A percentile compares a stretch with the other conserved stretches of the same genome.
These are phyloP conservation scores for Ustilago esculenta DNA, from an alignment of 1,284 basidiomycete species.

Conservation along the genomic window DNA sequence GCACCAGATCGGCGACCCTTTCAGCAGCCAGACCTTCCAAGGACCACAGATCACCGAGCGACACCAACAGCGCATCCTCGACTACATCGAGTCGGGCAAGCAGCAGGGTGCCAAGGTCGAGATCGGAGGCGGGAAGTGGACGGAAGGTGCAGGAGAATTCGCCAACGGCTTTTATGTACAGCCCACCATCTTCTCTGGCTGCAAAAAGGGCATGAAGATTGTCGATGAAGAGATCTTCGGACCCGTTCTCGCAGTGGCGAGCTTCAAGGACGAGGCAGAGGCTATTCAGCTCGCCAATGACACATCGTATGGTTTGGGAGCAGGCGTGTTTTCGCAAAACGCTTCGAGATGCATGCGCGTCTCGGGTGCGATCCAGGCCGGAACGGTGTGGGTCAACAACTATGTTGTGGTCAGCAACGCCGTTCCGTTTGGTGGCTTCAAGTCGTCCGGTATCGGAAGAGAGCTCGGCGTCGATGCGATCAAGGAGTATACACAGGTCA, in stretches of 20 bases:
- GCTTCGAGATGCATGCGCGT: slow-evolving; percentile 78
- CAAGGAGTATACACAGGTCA: slow-evolving; percentile 81
- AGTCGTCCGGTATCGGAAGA: slow-evolving; percentile 54
- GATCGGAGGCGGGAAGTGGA: slow-evolving; percentile 73
- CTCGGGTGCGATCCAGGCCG: slow-evolving; percentile 80
- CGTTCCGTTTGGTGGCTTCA: slow-evolving; percentile 52
- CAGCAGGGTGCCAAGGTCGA: slow-evolving; percentile 78
- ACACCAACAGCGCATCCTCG: slow-evolving; percentile 89
- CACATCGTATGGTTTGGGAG: slow-evolving; percentile 81
- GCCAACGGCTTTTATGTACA: slow-evolving; percentile 71
- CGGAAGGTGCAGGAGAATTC: slow-evolving; percentile 72
- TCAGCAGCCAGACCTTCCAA: slow-evolving; percentile 76
- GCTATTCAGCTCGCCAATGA: slow-evolving; percentile 81
- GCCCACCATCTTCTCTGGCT: slow-evolving; percentile 72
- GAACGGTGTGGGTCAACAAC: slow-evolving; percentile 80
- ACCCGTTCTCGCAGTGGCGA: slow-evolving; percentile 74
- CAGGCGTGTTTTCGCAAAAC: slow-evolving; percentile 84
- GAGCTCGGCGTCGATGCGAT: slow-evolving; percentile 60
- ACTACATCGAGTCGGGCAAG: slow-evolving; percentile 88
- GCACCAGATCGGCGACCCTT: slow-evolving; percentile 81
- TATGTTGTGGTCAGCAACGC: slow-evolving; percentile 45
- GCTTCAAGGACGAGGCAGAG: slow-evolving; percentile 70
- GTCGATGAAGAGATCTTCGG: slow-evolving; percentile 80
- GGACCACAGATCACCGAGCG: slow-evolving; percentile 82
- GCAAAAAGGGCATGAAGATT: slow-evolving; percentile 73